Evolutionary conservation across 2,329 filamentous ascomycete species (phyloP), one percentile per base, ranked within the genome.

Genomic region (Fusarium continuum): DNA sequence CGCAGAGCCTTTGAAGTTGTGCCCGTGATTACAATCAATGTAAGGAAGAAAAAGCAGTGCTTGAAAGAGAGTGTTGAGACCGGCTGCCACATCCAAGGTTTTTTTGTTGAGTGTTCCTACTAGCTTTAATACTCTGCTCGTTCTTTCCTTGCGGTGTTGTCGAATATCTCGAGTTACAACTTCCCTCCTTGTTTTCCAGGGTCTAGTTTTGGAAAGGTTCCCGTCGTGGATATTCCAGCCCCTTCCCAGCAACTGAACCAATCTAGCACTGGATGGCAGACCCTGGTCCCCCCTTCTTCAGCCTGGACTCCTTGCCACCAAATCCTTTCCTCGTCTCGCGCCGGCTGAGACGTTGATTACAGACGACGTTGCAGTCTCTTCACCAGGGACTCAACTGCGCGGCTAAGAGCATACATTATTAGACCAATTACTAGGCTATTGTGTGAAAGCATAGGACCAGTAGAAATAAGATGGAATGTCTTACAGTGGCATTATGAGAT

Each of bases 11-110:
- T 38, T 32, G 25, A 50, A 60, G 36, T 23, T 39, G 32, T 46
- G 36, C 35, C 13, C 14, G 44, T 52, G 38, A 50, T 47, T 64
- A 56, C 44, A 55, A 63, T 56, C 52, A 49, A 63, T 63, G 58
- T 46, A 56, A 40, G 32, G 13, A 44, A 52, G 22, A 26, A 44
- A 47, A 22, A 46, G 28, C 4, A 56, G 38, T 35, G 35, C 26
- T 52, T 46, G 56, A 65, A 65, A 43, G 56, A 62, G 45, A 58
- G 60, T 45, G 32, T 49, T 58, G 61, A 62, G 61, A 50, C 61
- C 61, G 59, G 61, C 62, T 65, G 50, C 61, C 35, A 61, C 58
- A 47, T 19, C 45, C 25, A 38, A 47, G 16, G 50, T 22, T n/a
- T n/a, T n/a, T 31, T 11, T 54, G 31, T n/a, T 38, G 51, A 39